Percentiles rank a stretch among this genome's conserved stretches.
phyloP scores from a whole-genome alignment of 2,329 filamentous ascomycete genomes.

The Diaporthe longicolla region DNA sequence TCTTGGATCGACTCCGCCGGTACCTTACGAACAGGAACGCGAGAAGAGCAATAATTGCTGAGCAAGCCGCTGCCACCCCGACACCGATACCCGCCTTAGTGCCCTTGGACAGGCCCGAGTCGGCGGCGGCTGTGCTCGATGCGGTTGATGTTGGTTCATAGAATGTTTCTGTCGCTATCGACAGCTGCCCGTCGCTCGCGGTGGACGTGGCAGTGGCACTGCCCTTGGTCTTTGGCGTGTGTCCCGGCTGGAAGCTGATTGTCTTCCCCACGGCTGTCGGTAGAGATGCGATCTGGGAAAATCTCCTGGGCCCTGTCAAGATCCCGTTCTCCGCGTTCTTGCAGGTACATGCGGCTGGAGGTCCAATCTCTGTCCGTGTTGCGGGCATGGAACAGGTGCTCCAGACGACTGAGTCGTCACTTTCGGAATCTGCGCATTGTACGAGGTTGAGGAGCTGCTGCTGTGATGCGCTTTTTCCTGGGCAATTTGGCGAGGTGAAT shows the following conservation, averaged over 20 bases:
- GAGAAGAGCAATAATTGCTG: neutral
- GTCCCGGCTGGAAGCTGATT: slow-evolving; percentile 12
- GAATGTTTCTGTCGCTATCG: neutral
- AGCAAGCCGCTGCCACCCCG: neutral
- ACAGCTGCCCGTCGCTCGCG: slow-evolving; percentile 4
- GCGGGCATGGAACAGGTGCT: slow-evolving; percentile 4
- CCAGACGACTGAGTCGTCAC: slow-evolving; percentile 12
- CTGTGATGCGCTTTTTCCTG: neutral
- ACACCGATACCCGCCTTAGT: slow-evolving; percentile 34
- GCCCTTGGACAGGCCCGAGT: neutral
- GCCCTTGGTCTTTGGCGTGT: slow-evolving; percentile 13
- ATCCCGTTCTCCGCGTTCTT: slow-evolving; percentile 6
- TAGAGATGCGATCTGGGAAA: slow-evolving; percentile 11
- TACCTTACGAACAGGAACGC: slow-evolving; percentile 1
- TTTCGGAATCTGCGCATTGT: slow-evolving; percentile 24
- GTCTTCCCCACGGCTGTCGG: slow-evolving; percentile 10
- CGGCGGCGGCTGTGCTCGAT: neutral
- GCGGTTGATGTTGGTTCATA: neutral
- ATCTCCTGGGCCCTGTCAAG: neutral
- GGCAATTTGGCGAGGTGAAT: slow-evolving; percentile 19
- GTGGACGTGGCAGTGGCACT: slow-evolving; percentile 13
- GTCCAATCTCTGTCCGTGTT: slow-evolving; percentile 21
- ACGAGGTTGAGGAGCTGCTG: slow-evolving; percentile 33
- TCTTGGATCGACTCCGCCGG: neutral
- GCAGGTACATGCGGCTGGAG: slow-evolving; percentile 25